Percentiles rank a stretch among this genome's conserved stretches.
phyloP scores from a whole-genome alignment of 441 rosid genomes.

The Erodium moschatum region DNA sequence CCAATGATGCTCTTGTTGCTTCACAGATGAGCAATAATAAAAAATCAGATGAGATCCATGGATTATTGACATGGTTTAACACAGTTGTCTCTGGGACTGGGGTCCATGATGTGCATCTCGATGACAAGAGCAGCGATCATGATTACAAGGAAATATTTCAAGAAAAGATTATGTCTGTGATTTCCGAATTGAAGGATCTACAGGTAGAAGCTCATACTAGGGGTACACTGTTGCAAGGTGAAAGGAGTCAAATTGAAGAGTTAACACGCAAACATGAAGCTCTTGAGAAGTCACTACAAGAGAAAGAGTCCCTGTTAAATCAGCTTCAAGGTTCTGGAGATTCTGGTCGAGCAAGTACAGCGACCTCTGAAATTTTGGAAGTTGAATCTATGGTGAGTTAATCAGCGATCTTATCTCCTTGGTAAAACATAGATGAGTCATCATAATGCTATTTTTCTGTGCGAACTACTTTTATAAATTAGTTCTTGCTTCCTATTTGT shows the following conservation, averaged over 20 bases:
- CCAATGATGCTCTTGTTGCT: slow-evolving; percentile 73
- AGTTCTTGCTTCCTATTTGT: neutral
- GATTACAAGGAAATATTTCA: slow-evolving; percentile 58
- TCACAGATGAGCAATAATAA: slow-evolving; percentile 55
- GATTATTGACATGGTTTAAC: slow-evolving; percentile 57
- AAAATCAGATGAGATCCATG: slow-evolving; percentile 50
- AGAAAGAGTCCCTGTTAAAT: slow-evolving; percentile 54
- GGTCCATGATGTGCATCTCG: slow-evolving; percentile 37
- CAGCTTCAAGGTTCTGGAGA: slow-evolving; percentile 46
- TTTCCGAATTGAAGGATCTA: slow-evolving; percentile 56
- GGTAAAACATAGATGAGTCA: neutral
- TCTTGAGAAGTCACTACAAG: slow-evolving; percentile 57
- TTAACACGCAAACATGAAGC: slow-evolving; percentile 51
- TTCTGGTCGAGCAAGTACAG: slow-evolving; percentile 27
- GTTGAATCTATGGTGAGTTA: slow-evolving; percentile 82
- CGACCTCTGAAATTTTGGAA: slow-evolving; percentile 65
- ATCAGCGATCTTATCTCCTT: slow-evolving; percentile 4
- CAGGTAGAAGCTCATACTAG: slow-evolving; percentile 47
- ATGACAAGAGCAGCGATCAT: slow-evolving; percentile 28
- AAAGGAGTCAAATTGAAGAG: slow-evolving; percentile 70
- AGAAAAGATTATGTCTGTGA: slow-evolving; percentile 43
- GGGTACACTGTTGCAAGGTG: slow-evolving; percentile 59
- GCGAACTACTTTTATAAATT: neutral
- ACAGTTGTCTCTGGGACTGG: slow-evolving; percentile 41
- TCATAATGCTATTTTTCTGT: neutral